phyloP scores from a whole-genome alignment of 1,284 basidiomycete genomes.

The Ceratobasidium sp. region DNA sequence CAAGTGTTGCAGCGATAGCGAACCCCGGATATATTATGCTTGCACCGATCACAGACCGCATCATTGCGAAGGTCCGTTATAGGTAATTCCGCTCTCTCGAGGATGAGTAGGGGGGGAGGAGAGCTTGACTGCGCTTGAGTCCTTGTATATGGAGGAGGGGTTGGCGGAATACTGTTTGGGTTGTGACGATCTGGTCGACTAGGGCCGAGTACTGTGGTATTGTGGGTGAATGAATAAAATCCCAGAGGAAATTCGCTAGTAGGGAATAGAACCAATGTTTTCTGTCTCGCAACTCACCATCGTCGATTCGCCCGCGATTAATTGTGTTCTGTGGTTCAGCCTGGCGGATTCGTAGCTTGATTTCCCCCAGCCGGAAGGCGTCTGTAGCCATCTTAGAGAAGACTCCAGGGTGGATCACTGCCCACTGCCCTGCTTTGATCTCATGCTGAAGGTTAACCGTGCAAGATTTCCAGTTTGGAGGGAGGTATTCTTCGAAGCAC shows the following conservation, averaged over 20 bases:
- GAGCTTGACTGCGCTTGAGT: neutral
- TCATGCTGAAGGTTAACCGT: slow-evolving; percentile 32
- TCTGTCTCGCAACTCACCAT: too few relatives aligned
- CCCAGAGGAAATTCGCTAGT: neutral
- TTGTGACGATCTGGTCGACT: neutral
- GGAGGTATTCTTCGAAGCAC: slow-evolving; percentile 33
- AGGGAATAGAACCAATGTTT: too few relatives aligned
- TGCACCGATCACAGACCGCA: slow-evolving; percentile 24
- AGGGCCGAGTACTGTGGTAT: neutral
- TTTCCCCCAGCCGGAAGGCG: neutral
- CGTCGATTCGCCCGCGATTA: too few relatives aligned
- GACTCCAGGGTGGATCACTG: slow-evolving; percentile 18
- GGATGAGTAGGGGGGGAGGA: neutral
- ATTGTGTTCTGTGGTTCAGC: neutral
- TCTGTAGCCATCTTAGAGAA: neutral
- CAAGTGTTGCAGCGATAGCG: slow-evolving; percentile 30
- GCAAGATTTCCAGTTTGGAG: neutral
- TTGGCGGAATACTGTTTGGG: neutral
- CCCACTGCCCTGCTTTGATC: slow-evolving; percentile 28
- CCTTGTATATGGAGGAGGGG: slow-evolving; percentile 8
- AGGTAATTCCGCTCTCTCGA: slow-evolving; percentile 11
- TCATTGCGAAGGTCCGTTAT: neutral
- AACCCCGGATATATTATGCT: slow-evolving; percentile 24
- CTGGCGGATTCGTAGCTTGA: slow-evolving; percentile 7
- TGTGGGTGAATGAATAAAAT: neutral